Percentiles rank a stretch among this genome's conserved stretches.
These are phyloP conservation scores for Fusarium gaditjirri DNA, from an alignment of 2,329 filamentous ascomycete genomes.

Conservation along the genomic window DNA sequence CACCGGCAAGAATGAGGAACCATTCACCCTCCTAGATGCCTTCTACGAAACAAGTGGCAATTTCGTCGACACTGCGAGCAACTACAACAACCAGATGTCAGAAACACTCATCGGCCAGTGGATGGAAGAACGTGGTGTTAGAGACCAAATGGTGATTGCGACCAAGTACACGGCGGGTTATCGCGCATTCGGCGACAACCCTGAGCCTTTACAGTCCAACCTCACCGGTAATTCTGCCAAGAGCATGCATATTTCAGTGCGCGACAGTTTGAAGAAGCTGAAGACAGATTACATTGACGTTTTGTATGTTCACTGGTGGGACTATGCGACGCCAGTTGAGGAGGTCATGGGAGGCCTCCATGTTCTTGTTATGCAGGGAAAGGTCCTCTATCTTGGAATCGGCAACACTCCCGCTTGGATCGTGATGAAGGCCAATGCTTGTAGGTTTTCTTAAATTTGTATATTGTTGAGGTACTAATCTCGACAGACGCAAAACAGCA, in stretches of 20 bases:
- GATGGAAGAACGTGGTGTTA: rapidly evolving
- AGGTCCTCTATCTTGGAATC: slow-evolving; percentile 48
- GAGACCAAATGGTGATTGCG: background rate
- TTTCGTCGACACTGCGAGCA: rapidly evolving
- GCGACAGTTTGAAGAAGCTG: slow-evolving; percentile 55
- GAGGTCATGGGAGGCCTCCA: slow-evolving; percentile 20
- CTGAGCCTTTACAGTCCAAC: slow-evolving; percentile 40
- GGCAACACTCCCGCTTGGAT: slow-evolving; percentile 48
- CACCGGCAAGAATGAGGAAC: background rate
- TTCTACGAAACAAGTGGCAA: background rate
- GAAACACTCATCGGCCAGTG: rapidly evolving
- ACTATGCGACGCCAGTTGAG: slow-evolving; percentile 17
- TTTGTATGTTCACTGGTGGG: slow-evolving; percentile 46
- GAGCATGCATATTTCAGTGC: slow-evolving; percentile 52
- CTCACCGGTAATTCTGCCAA: slow-evolving; percentile 53
- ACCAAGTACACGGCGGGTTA: background rate
- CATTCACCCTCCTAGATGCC: rapidly evolving
- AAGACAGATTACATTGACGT: slow-evolving; percentile 49
- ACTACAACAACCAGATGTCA: background rate
- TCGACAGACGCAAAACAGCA: slow-evolving; percentile 38
- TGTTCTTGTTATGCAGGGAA: slow-evolving; percentile 2
- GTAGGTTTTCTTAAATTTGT: background rate
- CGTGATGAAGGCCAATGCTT: slow-evolving; percentile 14
- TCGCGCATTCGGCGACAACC: rapidly evolving
- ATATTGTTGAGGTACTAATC: background rate